Conservation (phyloP, 176 grass and related monocot species). For the Hordeum marinum region DNA sequence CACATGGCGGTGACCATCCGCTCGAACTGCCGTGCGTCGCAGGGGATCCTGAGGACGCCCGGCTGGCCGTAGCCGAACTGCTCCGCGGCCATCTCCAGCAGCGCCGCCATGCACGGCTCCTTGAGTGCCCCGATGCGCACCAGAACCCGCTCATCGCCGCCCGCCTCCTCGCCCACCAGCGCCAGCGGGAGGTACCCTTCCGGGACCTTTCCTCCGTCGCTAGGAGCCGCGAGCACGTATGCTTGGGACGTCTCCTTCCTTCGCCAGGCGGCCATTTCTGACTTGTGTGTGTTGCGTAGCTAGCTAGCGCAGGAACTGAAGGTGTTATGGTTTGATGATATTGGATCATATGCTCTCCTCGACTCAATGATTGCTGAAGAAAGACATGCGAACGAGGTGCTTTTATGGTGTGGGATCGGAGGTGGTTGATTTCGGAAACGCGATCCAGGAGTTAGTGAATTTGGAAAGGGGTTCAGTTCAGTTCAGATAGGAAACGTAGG, state of each 20-base stretch:
- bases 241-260: neutral
- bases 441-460: neutral
- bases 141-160: constrained; percentile 34
- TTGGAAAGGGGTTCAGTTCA: neutral
- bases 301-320: neutral
- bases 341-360: neutral
- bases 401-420: neutral
- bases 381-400: neutral
- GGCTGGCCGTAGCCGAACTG: constrained; percentile 39
- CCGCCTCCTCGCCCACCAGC: neutral
- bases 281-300: neutral
- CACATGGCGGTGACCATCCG: neutral
- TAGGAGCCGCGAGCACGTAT: neutral
- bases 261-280: neutral
- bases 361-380: neutral
- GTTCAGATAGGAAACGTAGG: neutral
- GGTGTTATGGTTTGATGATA: neutral
- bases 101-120: constrained; percentile 27
- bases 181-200: constrained; percentile 51
- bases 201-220: neutral
- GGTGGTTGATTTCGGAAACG: too few species aligned
- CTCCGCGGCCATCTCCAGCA: constrained; percentile 41
- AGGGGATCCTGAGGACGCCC: constrained; percentile 43
- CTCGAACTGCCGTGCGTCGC: neutral
- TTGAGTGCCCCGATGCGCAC: constrained; percentile 29